Percentiles rank a stretch among this genome's conserved stretches.
Conservation (phyloP, 163 green algal species). For the Trebouxia gelatinosa region DNA sequence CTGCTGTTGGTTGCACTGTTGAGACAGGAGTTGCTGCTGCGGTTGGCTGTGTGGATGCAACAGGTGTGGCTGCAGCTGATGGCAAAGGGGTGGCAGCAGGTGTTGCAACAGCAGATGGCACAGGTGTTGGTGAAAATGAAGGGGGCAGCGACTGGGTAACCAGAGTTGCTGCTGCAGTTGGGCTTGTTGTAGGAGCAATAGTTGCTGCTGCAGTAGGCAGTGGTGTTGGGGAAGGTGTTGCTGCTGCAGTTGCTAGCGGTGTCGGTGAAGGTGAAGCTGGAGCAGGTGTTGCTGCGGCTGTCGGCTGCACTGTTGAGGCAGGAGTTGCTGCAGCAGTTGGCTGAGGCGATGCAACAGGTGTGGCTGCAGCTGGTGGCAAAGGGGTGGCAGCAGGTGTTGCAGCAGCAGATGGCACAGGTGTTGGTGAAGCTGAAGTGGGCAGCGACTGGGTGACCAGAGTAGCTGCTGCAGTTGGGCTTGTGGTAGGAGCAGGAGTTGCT, state of each 20-base stretch:
- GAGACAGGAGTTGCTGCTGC: neutral
- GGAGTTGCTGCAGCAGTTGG: neutral
- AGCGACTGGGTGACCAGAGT: neutral
- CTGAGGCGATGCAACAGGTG: neutral
- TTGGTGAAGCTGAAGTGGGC: neutral
- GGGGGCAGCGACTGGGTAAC: no score
- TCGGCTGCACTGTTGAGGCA: neutral
- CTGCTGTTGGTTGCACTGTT: neutral
- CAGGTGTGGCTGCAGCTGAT: neutral
- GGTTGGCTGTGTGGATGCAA: neutral
- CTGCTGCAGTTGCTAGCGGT: neutral
- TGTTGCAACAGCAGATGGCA: no score
- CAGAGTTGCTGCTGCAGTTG: no score
- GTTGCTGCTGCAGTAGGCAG: no score
- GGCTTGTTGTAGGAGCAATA: no score
- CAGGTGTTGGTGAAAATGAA: no score
- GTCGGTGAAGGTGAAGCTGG: neutral
- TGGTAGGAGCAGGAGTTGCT: neutral
- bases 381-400: neutral
- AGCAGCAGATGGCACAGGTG: neutral
- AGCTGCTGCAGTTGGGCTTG: neutral
- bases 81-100: no score
- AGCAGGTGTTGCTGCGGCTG: neutral
- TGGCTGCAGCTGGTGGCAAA: slow-evolving; percentile 3
- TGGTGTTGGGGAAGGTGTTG: neutral